Conservation (phyloP, 805 yeast species). For the Komagataella kurtzmanii region DNA sequence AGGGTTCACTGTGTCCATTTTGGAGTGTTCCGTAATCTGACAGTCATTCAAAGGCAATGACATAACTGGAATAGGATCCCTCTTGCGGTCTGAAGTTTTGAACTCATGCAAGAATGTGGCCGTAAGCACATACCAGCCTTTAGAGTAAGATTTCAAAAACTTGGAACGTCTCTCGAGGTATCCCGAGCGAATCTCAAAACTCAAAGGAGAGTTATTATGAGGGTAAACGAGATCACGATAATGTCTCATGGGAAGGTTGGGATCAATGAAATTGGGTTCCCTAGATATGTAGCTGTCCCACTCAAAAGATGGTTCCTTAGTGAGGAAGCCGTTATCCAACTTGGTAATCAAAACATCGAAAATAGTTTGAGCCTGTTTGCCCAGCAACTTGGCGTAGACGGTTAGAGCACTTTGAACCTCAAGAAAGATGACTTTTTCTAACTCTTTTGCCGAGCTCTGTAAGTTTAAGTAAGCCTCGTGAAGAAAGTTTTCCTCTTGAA, state of each 20-base stretch:
- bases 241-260: slow-evolving; percentile 46
- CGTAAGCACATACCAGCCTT: slow-evolving; percentile 85
- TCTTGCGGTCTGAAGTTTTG: slow-evolving; percentile 68
- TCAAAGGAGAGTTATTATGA: slow-evolving; percentile 55
- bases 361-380: slow-evolving; percentile 61
- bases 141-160: slow-evolving; percentile 79
- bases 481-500: slow-evolving; percentile 73
- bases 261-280: slow-evolving; percentile 60
- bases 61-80: slow-evolving; percentile 73
- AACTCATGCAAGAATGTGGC: slow-evolving; percentile 85
- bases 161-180: slow-evolving; percentile 82
- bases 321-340: slow-evolving; percentile 55
- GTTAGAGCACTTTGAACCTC: slow-evolving; percentile 78
- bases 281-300: slow-evolving; percentile 76
- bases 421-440: slow-evolving; percentile 76
- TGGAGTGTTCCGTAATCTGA: slow-evolving; percentile 70
- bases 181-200: slow-evolving; percentile 62
- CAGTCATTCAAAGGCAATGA: slow-evolving; percentile 72
- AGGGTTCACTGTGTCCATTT: slow-evolving; percentile 44
- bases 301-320: slow-evolving; percentile 70
- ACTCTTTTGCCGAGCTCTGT: slow-evolving; percentile 77
- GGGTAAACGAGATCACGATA: slow-evolving; percentile 51
- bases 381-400: slow-evolving; percentile 55
- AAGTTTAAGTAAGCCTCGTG: slow-evolving; percentile 83
- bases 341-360: slow-evolving; percentile 53